Evolutionary conservation across 2,329 filamentous ascomycete genomes (phyloP), one percentile per base, ranked within the genome.

Genomic region (Arthrobotrys entomopaga): DNA sequence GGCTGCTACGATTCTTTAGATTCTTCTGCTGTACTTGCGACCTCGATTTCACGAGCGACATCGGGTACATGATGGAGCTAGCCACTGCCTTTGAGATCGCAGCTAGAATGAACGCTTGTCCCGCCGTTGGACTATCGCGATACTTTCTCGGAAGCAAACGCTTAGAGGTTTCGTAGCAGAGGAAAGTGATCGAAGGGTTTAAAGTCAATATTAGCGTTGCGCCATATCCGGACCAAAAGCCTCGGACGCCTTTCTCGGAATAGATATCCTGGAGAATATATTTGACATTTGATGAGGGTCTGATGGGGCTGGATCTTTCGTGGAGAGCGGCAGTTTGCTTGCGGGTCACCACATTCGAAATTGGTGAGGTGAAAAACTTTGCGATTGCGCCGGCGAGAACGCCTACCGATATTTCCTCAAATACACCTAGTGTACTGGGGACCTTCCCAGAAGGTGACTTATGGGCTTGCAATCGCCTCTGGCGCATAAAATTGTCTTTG

Each of bases 141-240:
- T 86, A 83, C 3, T 84, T 82, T 7, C 85, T 82, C 77, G 83
- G 85, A 43, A 84, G 82, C 6, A 83, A 82, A 2, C 85, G 84
- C 77, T 90, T 89, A 19, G 95, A 83, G 6, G 89, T 82, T 77
- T 92, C 89, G 79, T 96, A 91, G 29, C 96, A 83, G 77, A 94
- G 89, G 80, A 97, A 93, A 0, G 93, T 96, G 76, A 97, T 86
- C 77, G 90, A 90, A 0, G 93, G 93, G 79, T 97, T 97, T 26
- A 96, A 84, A 0, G 93, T 93, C 58, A 96, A 82, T 43, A 97
- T 85, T 69, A 96, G 81, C 20, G 87, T 89, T 1, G 92, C 92
- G 19, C 90, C 91, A 81, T 96, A 96, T 0, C 93, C 93, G 0
- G 92, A 90, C 93, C 93, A 97, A 78, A 97, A 90, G 1, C 92